Conservation (phyloP, 164 flowering plant genomes). For the Vitis riparia region DNA sequence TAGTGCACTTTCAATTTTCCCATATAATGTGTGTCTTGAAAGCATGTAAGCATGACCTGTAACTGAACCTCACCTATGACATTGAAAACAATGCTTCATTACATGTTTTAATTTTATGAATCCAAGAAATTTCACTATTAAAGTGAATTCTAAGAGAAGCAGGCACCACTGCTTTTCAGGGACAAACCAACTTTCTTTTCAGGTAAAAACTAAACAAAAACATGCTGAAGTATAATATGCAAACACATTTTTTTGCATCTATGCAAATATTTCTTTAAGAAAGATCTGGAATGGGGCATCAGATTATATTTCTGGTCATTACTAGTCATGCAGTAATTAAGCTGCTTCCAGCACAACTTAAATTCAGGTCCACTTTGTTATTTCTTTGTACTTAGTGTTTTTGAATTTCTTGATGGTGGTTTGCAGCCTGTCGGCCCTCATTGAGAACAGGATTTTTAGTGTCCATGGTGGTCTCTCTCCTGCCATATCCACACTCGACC, state of each 20-base stretch:
- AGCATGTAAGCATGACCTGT: too few relatives aligned
- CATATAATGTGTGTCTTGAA: too few relatives aligned
- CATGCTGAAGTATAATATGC: too few relatives aligned
- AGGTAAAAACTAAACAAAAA: not conserved
- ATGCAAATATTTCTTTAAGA: too few relatives aligned
- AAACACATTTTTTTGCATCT: too few relatives aligned
- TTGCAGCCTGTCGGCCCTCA: constrained; percentile 92
- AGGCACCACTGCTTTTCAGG: too few relatives aligned
- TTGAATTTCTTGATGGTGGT: not conserved
- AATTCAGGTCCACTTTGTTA: not conserved
- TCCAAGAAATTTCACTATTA: not conserved
- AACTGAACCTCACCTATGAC: too few relatives aligned
- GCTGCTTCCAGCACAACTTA: not conserved
- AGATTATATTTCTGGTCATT: too few relatives aligned
- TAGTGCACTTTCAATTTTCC: too few relatives aligned
- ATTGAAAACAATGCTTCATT: too few relatives aligned
- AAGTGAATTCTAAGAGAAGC: not conserved
- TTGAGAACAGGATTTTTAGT: constrained; percentile 88
- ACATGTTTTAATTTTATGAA: too few relatives aligned
- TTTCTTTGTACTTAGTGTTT: not conserved
- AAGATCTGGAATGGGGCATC: too few relatives aligned
- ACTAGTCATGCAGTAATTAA: not conserved
- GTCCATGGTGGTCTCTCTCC: constrained; percentile 99
- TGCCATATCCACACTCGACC: constrained; percentile 85
- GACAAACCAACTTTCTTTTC: not conserved